These are phyloP conservation scores for Kappamyces sp. DNA, from an alignment of 192 early-diverging fungal genomes.

Conservation along the genomic window DNA sequence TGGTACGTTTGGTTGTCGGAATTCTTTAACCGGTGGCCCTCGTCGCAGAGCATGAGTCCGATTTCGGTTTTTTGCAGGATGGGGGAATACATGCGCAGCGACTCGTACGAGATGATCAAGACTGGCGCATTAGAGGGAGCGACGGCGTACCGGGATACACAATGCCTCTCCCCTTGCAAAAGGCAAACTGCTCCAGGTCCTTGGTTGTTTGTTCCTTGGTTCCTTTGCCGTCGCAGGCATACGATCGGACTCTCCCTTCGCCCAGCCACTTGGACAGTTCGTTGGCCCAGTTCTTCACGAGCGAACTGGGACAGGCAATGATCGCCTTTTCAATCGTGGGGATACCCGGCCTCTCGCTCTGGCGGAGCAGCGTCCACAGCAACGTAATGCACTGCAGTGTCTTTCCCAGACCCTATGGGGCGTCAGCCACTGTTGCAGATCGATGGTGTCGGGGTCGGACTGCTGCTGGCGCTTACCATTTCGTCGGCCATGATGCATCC, in stretches of 20 bases:
- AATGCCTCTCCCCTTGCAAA: conserved; percentile 76
- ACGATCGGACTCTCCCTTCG: conserved; percentile 67
- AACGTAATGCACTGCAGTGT: conserved; percentile 69
- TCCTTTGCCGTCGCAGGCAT: conserved; percentile 85
- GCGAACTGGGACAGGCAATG: conserved; percentile 89
- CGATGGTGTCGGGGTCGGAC: conserved; percentile 4
- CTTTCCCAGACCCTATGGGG: conserved; percentile 46
- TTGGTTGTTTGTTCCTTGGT: conserved; percentile 77
- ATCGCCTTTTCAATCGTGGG: conserved; percentile 92
- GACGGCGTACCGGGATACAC: conserved; percentile 60
- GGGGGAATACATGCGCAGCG: conserved; percentile 72
- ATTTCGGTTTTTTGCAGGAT: conserved; percentile 75
- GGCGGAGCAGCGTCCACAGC: conserved; percentile 94
- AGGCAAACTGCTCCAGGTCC: conserved; percentile 72
- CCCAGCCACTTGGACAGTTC: conserved; percentile 96
- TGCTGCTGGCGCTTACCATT: no score
- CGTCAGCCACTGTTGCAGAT: not conserved
- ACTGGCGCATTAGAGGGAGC: conserved; percentile 38
- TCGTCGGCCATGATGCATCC: conserved; percentile 99
- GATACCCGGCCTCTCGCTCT: conserved; percentile 82
- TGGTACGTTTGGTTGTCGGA: conserved; percentile 76
- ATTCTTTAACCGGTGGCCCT: conserved; percentile 95
- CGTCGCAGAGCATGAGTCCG: conserved; percentile 92
- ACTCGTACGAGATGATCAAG: conserved; percentile 97
- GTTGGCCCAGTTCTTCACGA: conserved; percentile 98